phyloP scores from a whole-genome alignment of 192 early-diverging fungal genomes.

The Dimargaris cristalligena region DNA sequence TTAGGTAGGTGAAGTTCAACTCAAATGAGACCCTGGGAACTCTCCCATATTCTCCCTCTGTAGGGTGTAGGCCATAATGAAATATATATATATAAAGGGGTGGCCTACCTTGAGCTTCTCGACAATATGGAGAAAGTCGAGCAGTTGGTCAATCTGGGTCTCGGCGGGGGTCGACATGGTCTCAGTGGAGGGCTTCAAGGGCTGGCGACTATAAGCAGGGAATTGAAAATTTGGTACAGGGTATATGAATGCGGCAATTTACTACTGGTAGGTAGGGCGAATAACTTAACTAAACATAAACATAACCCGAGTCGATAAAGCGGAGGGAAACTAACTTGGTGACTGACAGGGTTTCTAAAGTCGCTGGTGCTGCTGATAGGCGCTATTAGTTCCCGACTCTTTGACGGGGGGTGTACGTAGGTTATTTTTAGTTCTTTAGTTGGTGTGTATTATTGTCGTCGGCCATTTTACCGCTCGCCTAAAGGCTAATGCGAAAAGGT shows the following conservation, averaged over 20 bases:
- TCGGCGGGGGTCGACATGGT: not conserved
- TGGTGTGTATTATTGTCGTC: no score
- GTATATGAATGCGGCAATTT: no score
- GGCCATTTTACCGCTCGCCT: no score
- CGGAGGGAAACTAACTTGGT: not conserved
- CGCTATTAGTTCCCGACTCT: no score
- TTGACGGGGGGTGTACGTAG: no score
- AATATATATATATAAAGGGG: not conserved
- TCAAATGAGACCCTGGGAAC: no score
- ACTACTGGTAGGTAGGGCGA: no score
- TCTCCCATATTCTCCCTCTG: not conserved
- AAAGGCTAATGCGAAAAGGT: no score
- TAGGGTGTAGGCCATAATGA: not conserved
- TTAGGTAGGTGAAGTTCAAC: no score
- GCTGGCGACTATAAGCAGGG: not conserved
- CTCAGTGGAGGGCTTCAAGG: not conserved
- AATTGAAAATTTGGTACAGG: not conserved
- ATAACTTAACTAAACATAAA: no score
- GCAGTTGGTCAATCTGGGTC: slow-evolving; percentile 18
- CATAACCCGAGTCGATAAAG: not conserved
- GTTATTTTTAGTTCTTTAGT: no score
- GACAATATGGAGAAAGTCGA: slow-evolving; percentile 62
- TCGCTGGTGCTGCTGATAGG: no score
- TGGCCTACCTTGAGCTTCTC: slow-evolving; percentile 59
- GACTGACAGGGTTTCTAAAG: not conserved